A percentile compares a stretch with the other conserved stretches of the same genome.
Conservation (phyloP, 768 basidiomycete species). For the Phylloporus rhodoxanthus region DNA sequence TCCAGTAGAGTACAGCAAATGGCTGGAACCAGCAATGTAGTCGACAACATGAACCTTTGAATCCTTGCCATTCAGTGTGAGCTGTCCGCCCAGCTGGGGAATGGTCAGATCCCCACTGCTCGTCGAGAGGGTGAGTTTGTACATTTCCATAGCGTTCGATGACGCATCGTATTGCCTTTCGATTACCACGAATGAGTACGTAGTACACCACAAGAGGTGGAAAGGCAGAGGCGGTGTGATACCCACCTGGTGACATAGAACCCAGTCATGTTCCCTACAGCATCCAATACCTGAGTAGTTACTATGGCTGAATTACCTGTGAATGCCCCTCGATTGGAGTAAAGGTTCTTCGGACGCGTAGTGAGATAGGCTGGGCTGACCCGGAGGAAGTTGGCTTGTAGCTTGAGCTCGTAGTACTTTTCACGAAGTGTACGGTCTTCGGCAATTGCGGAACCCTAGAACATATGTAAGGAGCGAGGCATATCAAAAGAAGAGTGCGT, state of each 20-base stretch:
- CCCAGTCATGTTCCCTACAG: conserved; percentile 41
- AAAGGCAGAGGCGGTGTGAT: neutral
- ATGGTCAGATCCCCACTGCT: conserved; percentile 40
- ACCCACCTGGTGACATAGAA: conserved; percentile 37
- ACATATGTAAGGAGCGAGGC: neutral
- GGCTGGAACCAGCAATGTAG: conserved; percentile 40
- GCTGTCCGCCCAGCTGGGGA: conserved; percentile 39
- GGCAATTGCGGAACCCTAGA: conserved; percentile 43
- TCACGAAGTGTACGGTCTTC: conserved; percentile 49
- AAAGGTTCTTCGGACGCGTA: conserved; percentile 39
- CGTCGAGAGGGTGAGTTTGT: conserved; percentile 40
- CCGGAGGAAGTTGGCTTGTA: conserved; percentile 46
- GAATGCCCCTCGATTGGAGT: conserved; percentile 39
- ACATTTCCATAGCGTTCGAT: conserved; percentile 16
- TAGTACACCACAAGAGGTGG: neutral
- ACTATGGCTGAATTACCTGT: conserved; percentile 44
- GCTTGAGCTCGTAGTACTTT: conserved; percentile 49
- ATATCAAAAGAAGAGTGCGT: neutral
- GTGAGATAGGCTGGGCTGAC: conserved; percentile 49
- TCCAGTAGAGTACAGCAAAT: conserved; percentile 42
- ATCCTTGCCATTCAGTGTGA: conserved; percentile 45
- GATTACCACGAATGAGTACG: conserved; percentile 2
- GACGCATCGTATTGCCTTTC: conserved; percentile 13
- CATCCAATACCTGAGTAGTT: conserved; percentile 46
- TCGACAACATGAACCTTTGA: conserved; percentile 50